These are phyloP conservation scores for Talaromyces amestolkiae DNA, from an alignment of 2,329 filamentous ascomycete genomes.

Conservation along the genomic window DNA sequence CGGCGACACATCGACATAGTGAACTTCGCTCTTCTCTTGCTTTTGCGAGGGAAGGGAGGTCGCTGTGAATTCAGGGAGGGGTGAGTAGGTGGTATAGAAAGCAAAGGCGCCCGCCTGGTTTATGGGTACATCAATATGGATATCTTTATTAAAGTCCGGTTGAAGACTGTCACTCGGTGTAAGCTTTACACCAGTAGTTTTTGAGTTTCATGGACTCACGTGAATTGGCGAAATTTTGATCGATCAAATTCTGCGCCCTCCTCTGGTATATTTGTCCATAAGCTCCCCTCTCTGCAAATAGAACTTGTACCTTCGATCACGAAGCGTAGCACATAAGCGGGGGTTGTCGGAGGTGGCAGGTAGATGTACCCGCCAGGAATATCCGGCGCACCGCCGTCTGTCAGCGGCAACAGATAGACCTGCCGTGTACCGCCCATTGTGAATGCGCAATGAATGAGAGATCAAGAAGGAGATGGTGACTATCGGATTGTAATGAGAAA, in stretches of 20 bases:
- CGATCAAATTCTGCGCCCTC: constrained; percentile 73
- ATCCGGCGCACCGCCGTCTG: constrained; percentile 88
- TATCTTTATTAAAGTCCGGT: constrained; percentile 87
- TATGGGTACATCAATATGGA: constrained; percentile 86
- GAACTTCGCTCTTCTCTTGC: constrained; percentile 68
- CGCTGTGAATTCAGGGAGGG: constrained; percentile 73
- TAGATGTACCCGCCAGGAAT: constrained; percentile 90
- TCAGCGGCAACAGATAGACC: constrained; percentile 85
- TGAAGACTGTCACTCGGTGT: constrained; percentile 55
- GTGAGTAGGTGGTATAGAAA: constrained; percentile 90
- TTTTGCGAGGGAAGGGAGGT: constrained; percentile 50
- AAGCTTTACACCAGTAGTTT: constrained; percentile 17
- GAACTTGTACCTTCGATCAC: constrained; percentile 92
- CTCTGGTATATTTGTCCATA: constrained; percentile 94
- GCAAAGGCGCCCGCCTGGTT: constrained; percentile 81
- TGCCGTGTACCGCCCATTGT: constrained; percentile 38
- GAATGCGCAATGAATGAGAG: neutral
- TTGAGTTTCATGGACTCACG: constrained; percentile 57
- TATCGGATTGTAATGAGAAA: neutral
- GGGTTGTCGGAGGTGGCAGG: constrained; percentile 73
- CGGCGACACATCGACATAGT: constrained; percentile 94
- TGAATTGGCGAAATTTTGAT: constrained; percentile 79
- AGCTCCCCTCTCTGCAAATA: constrained; percentile 87
- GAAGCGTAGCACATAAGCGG: constrained; percentile 75
- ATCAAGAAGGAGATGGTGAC: too few species aligned